Base-by-base conservation (phyloP, 2,329 filamentous ascomycete species). In the Thielaviopsis ethacetica region DNA sequence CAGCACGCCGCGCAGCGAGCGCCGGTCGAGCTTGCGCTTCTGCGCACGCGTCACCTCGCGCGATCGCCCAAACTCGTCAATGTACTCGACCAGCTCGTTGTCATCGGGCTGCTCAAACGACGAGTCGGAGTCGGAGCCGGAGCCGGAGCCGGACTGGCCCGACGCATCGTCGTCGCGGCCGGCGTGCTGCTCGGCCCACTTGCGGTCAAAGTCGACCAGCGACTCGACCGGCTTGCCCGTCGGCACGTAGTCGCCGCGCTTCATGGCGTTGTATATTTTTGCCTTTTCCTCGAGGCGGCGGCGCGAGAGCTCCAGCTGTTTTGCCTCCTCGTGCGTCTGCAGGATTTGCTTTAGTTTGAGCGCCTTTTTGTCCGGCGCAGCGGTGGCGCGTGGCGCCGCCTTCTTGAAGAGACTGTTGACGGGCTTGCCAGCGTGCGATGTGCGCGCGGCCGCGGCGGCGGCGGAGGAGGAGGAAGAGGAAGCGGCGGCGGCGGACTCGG, bases 191-290 rank as follows among this genome's bases (percentile, higher is more conserved):
- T 95, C 88, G 0, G 86, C 89, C 91, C 93, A 97, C 73, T 97
- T 98, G 62, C 85, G 79, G 71, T 97, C 93, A 70, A 98, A 98
- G 72, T 98, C 91, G 2, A 98, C 85, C 26, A 95, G 79, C 24
- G 80, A 78, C 64, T 83, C 81, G 50, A 80, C 74, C 65, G 81
- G 75, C 67, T 84, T 80, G 64, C 86, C 80, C 59, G 78, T 78
- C 17, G 79, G 75, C n/a, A 88, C 75, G 70, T 88, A 84, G 67
- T 95, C 85, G n/a, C 91, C 91, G 38, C 87, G 80, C 71, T 95
- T 95, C 82, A 98, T 85, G 44, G 88, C 86, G 6, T 86, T 84
- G 71, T 98, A 98, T 1, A 93, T 72, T 4, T 86, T 81, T 3
- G 88, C 89, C 71, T 98, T 98, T 72, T 90, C 85, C 67, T 94